Evolutionary conservation across 2,329 filamentous ascomycete genomes (phyloP), one percentile per base, ranked within the genome.

Genomic region (Colletotrichum truncatum): DNA sequence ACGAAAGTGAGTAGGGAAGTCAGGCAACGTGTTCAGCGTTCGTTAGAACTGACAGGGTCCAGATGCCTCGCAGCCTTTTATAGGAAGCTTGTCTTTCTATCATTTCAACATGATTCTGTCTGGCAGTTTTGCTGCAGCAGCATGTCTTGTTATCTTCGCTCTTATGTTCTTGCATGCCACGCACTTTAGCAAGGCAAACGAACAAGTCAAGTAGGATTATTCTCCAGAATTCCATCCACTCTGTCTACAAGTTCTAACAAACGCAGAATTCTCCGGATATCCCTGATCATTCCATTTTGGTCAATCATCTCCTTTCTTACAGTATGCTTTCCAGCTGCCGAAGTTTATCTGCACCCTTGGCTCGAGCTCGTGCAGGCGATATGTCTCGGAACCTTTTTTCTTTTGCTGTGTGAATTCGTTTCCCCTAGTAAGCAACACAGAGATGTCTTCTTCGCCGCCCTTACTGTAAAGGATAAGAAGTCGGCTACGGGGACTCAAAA

Each of bases 341-440:
- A 78, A 45, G 73, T 79, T 43, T 84, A 82, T 66, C 62, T 83
- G 11, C 69, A 74, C 28, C 74, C 78, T 3, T 78, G 78, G 70
- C 69, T 78, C 23, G 76, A 79, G 21, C 64, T 80, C 6, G 74
- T 78, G 63, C 77, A 84, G 70, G 71, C 75, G 4, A 69, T 80
- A 26, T 78, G 80, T 9, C 69, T 84, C 2, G 76, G 74, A n/a
- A 73, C 74, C 10, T 83, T 83, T 68, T 81, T 82, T 66, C 72
- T 83, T 9, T 74, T 83, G 26, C 72, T 83, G 38, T 80, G 77
- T 68, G 79, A 80, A 45, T 82, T 76, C 51, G 70, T 83, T 4
- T 77, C 73, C 6, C 76, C 78, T 3, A 74, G 76, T 46, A 69
- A 75, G 14, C 62, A 70, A 10, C 72, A 72, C 18, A 73, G 77